Evolutionary conservation across 2,329 filamentous ascomycete species (phyloP).

Genomic region (Leptographium wingfieldii): DNA sequence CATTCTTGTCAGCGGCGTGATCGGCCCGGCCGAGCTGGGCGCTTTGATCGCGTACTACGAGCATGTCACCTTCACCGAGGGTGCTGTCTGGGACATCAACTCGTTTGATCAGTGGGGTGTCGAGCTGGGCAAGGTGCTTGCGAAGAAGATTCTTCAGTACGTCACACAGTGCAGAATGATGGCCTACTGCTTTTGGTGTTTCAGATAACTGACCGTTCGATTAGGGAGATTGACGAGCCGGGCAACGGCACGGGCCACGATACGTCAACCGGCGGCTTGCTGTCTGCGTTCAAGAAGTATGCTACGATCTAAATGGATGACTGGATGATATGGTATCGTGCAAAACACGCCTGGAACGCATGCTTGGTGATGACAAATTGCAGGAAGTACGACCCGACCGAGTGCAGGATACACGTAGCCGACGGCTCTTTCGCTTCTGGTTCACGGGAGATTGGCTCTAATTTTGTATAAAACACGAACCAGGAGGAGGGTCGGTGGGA

Average conservation of each 20-base stretch:
- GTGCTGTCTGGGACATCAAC: conserved; percentile 99
- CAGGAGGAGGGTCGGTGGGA: no score
- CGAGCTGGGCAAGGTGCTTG: conserved; percentile 89
- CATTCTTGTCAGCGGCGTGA: conserved; percentile 79
- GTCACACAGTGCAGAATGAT: not conserved
- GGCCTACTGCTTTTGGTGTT: no score
- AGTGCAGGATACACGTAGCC: no score
- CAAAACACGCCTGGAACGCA: no score
- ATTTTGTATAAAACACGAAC: no score
- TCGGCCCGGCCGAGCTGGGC: conserved; percentile 86
- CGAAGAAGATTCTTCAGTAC: conserved; percentile 68
- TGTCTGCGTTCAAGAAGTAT: conserved; percentile 82
- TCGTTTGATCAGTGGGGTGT: conserved; percentile 99
- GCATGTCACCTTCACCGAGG: conserved; percentile 95
- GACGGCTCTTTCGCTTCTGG: no score
- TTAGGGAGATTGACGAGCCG: conserved; percentile 63
- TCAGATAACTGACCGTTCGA: not conserved
- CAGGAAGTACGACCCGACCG: no score
- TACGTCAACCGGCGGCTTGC: conserved; percentile 73
- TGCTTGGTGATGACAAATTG: no score
- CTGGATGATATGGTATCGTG: no score
- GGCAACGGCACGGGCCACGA: conserved; percentile 67
- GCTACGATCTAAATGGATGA: conserved; percentile 26
- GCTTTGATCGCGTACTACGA: conserved; percentile 98
- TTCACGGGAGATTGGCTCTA: no score